Evolutionary conservation across 148 eudicot genomes (phyloP).

Genomic region (Mesembryanthemum crystallinum): DNA sequence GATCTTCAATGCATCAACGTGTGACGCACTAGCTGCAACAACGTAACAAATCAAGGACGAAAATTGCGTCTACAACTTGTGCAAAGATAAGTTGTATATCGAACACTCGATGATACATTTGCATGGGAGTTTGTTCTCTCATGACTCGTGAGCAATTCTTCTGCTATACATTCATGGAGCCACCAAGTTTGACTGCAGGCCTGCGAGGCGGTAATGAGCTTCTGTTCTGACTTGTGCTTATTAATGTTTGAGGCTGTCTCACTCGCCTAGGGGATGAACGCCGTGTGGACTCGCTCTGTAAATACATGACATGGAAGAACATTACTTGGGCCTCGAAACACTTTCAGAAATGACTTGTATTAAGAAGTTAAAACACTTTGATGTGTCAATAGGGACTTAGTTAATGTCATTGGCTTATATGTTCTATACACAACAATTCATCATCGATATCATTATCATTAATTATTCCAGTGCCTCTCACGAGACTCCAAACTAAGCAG

Average conservation of each 20-base stretch:
- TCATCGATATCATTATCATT: too few relatives aligned
- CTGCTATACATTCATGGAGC: conserved; percentile 3
- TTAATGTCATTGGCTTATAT: too few relatives aligned
- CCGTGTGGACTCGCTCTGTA: conserved; percentile 13
- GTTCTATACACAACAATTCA: too few relatives aligned
- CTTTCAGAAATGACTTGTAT: too few relatives aligned
- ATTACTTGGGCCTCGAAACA: not conserved
- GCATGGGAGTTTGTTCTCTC: too few relatives aligned
- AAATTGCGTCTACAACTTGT: not conserved
- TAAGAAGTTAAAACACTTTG: too few relatives aligned
- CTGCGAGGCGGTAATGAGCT: conserved; percentile 28
- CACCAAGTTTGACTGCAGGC: conserved; percentile 15
- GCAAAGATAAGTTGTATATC: not conserved
- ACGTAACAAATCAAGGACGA: not conserved
- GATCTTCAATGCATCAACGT: not conserved
- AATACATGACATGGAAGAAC: not conserved
- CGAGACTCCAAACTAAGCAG: too few relatives aligned
- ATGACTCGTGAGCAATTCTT: not conserved
- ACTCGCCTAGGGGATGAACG: conserved; percentile 18
- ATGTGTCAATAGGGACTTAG: too few relatives aligned
- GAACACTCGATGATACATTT: not conserved
- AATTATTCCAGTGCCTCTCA: too few relatives aligned
- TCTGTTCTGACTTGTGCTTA: conserved; percentile 18
- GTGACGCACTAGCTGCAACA: not conserved
- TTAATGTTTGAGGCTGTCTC: conserved; percentile 2